Percentiles rank a stretch among this genome's conserved stretches.
Evolutionary conservation across 2,329 filamentous ascomycete species (phyloP).

Genomic region (Karstenula rhodostoma): DNA sequence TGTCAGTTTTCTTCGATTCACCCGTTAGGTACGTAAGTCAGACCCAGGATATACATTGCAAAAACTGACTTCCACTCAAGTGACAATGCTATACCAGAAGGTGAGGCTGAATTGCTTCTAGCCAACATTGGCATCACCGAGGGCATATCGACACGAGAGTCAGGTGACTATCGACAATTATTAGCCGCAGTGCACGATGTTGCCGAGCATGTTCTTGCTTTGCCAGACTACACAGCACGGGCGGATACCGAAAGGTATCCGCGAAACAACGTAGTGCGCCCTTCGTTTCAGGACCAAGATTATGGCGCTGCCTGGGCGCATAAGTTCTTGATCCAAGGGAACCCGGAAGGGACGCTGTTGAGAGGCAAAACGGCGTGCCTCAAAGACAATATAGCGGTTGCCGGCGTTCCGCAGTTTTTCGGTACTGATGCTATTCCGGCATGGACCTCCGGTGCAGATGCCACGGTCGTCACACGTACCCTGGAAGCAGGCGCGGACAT

Average conservation of each 20-base stretch:
- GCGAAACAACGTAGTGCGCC: constrained; percentile 54
- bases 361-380: constrained; percentile 58
- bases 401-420: constrained; percentile 62
- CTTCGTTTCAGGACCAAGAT: constrained; percentile 37
- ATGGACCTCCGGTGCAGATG: constrained; percentile 63
- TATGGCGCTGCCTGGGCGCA: constrained; percentile 62
- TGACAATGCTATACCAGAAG: constrained; percentile 32
- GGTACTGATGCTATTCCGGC: constrained; percentile 58
- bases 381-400: constrained; percentile 65
- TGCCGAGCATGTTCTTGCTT: constrained; percentile 53
- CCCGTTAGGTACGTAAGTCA: constrained; percentile 28
- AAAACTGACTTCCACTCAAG: constrained; percentile 22
- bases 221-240: constrained; percentile 58
- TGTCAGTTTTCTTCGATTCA: constrained; percentile 43
- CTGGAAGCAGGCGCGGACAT: constrained; percentile 62
- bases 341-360: constrained; percentile 23
- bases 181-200: constrained; percentile 62
- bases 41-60: not conserved
- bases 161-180: constrained; percentile 57
- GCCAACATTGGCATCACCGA: constrained; percentile 32
- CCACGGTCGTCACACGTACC: constrained; percentile 61
- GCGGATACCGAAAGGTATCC: constrained; percentile 56
- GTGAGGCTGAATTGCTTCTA: constrained; percentile 33
- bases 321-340: constrained; percentile 56
- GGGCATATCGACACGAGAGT: constrained; percentile 48